Conservation (phyloP, 2,329 filamentous ascomycete genomes). For the Stagonosporopsis tanaceti region DNA sequence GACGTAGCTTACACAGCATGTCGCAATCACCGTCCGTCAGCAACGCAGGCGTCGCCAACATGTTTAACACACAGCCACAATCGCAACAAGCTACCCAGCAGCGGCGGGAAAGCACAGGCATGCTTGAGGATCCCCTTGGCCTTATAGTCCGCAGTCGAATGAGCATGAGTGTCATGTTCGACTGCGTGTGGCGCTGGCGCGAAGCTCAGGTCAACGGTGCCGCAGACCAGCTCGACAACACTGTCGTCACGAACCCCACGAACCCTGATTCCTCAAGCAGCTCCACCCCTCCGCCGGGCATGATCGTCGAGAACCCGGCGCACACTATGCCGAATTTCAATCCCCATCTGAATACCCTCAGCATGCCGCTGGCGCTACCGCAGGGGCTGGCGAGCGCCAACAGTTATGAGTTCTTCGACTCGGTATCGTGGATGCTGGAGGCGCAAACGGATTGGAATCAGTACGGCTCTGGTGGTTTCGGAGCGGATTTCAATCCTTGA, state of each 20-base stretch:
- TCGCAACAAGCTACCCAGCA: slow-evolving; percentile 33
- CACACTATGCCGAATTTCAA: slow-evolving; percentile 48
- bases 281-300: slow-evolving; percentile 65
- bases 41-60: slow-evolving; percentile 41
- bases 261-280: slow-evolving; percentile 76
- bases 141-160: slow-evolving; percentile 84
- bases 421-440: slow-evolving; percentile 92
- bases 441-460: slow-evolving; percentile 61
- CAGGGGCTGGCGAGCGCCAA: slow-evolving; percentile 57
- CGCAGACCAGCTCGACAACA: slow-evolving; percentile 60
- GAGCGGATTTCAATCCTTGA: slow-evolving; percentile 44
- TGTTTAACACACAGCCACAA: slow-evolving; percentile 43
- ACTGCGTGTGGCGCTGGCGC: slow-evolving; percentile 86
- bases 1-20: slow-evolving; percentile 47
- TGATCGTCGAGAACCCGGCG: slow-evolving; percentile 41
- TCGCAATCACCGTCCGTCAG: slow-evolving; percentile 49
- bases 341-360: slow-evolving; percentile 49
- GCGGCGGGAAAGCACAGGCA: slow-evolving; percentile 38
- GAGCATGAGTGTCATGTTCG: slow-evolving; percentile 85
- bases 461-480: slow-evolving; percentile 39
- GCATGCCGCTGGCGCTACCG: slow-evolving; percentile 67
- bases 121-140: slow-evolving; percentile 74
- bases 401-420: slow-evolving; percentile 79
- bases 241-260: slow-evolving; percentile 86
- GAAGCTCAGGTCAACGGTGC: slow-evolving; percentile 65